Percentiles rank a stretch among this genome's conserved stretches.
These are phyloP conservation scores for Solanum sejunctum DNA, from an alignment of 257 asterid genomes.

Conservation along the genomic window DNA sequence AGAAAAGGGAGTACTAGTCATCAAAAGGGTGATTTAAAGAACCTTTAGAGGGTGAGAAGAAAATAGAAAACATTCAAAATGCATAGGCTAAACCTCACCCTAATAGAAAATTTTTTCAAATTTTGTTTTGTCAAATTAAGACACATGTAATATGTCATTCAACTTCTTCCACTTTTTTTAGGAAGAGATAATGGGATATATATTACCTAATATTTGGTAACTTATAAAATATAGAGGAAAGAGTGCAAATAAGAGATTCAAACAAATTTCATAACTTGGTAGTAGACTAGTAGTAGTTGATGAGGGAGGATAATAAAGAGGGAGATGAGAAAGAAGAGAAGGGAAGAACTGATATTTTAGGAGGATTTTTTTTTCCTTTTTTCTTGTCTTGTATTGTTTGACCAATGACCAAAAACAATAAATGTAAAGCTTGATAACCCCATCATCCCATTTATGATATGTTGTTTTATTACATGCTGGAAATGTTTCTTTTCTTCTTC, in stretches of 20 bases:
- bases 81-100: background rate
- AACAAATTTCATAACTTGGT: background rate
- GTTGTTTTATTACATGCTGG: conserved; percentile 2
- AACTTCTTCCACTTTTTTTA: background rate
- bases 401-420: conserved; percentile 13
- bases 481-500: background rate
- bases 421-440: conserved; percentile 16
- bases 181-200: background rate
- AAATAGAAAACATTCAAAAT: background rate
- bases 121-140: background rate
- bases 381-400: conserved; percentile 18
- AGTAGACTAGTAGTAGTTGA: background rate
- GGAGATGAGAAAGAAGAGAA: background rate
- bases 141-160: background rate
- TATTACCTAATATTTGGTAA: background rate
- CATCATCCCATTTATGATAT: conserved; percentile 24
- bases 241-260: background rate
- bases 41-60: background rate
- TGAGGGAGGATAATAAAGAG: background rate
- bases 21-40: conserved; percentile 3
- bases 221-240: background rate
- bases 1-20: background rate
- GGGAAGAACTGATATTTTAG: background rate
- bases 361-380: background rate
- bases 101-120: background rate